Evolutionary conservation across 2,329 filamentous ascomycete species (phyloP), one percentile per base, ranked within the genome.

Genomic region (Penicillium brevicompactum): DNA sequence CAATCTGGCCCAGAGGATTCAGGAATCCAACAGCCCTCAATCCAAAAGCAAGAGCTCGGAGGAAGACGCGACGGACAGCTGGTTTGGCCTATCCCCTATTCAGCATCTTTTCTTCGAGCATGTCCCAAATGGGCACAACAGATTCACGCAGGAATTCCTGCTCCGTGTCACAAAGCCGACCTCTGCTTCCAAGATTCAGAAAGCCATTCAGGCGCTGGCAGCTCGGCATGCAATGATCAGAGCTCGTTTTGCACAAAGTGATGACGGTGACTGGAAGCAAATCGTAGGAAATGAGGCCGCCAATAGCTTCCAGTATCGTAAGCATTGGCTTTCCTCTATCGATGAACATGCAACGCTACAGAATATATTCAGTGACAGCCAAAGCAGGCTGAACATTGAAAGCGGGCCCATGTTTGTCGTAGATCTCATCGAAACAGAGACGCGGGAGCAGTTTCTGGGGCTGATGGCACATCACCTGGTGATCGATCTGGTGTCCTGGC

Each of bases 401-500:
- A 5, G 30, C 3, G 49, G 49, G 14, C 5, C 13, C 3, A 21
- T 53, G 27, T 14, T 49, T 9, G 9, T 41, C 5, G 31, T 53
- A 9, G 51, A 53, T 9, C 2, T 49, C 11, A 22, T 53, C 11
- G 21, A 4, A 7, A 38, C 21, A 16, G 5, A 27, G 5, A 27
- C 9, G 2, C 13, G n/a, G 6, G 42, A 46, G 22, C 56, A 56
- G 16, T 55, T 63, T 24, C n/a, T 60, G 16, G 24, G 27, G 0
- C 47, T 78, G 8, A 61, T 56, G 6, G 55, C 55, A 1, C 60
- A 63, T 46, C 60, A 65, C 22, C 46, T 60, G 7, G 48, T 59
- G 1, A 50, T 62, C 9, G 58, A 62, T 4, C 10, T 62, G n/a
- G 60, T 62, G 2, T 62, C 58, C 2, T 61, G 58, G 58, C 49